Evolutionary conservation across 371 early-diverging fungal species (phyloP).

Genomic region (Mortierella sp.): DNA sequence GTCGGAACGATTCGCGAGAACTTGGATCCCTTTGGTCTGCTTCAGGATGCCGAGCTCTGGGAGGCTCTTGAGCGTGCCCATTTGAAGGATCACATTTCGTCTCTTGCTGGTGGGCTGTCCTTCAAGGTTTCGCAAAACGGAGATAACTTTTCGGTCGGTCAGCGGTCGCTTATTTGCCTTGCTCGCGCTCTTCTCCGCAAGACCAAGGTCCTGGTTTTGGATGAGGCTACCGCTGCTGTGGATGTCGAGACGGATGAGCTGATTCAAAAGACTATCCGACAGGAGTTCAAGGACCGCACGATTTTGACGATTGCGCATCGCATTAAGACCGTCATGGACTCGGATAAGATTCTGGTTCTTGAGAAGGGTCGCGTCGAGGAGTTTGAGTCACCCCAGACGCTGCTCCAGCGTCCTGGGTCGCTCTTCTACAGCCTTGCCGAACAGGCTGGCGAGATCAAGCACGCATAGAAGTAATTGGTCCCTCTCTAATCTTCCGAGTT

Average conservation of each 20-base stretch:
- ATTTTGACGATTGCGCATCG: constrained; percentile 36
- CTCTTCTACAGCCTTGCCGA: constrained; percentile 71
- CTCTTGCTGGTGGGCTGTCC: constrained; percentile 57
- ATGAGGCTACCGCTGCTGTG: constrained; percentile 75
- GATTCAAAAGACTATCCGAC: constrained; percentile 72
- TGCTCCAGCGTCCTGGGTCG: constrained; percentile 62
- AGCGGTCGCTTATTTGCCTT: constrained; percentile 75
- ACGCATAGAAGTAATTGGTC: too few species aligned
- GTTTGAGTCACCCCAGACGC: constrained; percentile 68
- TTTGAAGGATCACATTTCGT: constrained; percentile 61
- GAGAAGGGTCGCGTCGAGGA: constrained; percentile 80
- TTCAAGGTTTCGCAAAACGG: constrained; percentile 58
- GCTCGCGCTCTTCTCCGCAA: constrained; percentile 68
- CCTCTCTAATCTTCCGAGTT: too few species aligned
- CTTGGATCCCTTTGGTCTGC: constrained; percentile 76
- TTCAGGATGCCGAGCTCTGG: constrained; percentile 70
- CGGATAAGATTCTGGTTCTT: constrained; percentile 82
- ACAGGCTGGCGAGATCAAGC: constrained; percentile 29
- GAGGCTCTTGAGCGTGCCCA: constrained; percentile 64
- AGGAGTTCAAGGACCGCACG: constrained; percentile 41
- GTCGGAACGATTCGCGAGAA: constrained; percentile 55
- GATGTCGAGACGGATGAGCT: constrained; percentile 72
- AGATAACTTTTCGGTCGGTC: constrained; percentile 71
- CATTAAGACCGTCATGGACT: constrained; percentile 77
- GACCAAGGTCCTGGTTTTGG: constrained; percentile 70